A percentile compares a stretch with the other conserved stretches of the same genome.
phyloP scores from a whole-genome alignment of 1,284 basidiomycete genomes.

The Mycena citricolor region DNA sequence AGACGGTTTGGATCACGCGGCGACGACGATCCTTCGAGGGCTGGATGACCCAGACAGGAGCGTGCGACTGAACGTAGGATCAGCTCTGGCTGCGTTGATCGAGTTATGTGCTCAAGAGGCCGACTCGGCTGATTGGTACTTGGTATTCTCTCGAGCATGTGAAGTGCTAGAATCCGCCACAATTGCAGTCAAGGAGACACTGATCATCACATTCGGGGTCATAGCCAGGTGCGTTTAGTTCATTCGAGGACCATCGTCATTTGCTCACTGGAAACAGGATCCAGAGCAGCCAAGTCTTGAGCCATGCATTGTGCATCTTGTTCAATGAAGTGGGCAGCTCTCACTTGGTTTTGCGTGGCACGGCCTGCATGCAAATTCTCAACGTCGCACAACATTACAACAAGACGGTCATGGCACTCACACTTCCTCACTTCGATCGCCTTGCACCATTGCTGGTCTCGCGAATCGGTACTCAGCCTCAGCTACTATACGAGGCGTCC shows the following conservation, averaged over 20 bases:
- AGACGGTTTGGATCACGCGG: conserved; percentile 37
- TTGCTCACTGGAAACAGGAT: conserved; percentile 38
- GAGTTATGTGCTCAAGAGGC: conserved; percentile 34
- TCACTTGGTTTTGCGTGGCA: conserved; percentile 67
- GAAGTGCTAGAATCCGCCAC: conserved; percentile 44
- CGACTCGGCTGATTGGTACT: conserved; percentile 35
- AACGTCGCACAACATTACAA: conserved; percentile 55
- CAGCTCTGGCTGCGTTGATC: conserved; percentile 48
- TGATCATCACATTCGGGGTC: conserved; percentile 56
- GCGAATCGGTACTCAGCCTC: conserved; percentile 58
- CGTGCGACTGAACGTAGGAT: conserved; percentile 63
- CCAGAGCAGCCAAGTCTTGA: conserved; percentile 51
- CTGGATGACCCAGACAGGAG: conserved; percentile 55
- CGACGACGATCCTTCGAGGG: conserved; percentile 45
- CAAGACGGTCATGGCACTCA: conserved; percentile 68
- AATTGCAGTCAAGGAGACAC: conserved; percentile 55
- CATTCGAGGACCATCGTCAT: conserved; percentile 1
- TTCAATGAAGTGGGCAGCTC: conserved; percentile 67
- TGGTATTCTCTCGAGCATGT: conserved; percentile 48
- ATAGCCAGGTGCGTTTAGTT: conserved; percentile 57
- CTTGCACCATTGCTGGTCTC: conserved; percentile 69
- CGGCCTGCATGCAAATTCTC: conserved; percentile 72
- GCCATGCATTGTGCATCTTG: conserved; percentile 62
- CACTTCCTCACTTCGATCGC: conserved; percentile 69
- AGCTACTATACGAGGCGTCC: conserved; percentile 60